Percentiles rank a stretch among this genome's conserved stretches.
Evolutionary conservation across 495 filamentous ascomycete species (phyloP).

Genomic region (Cetradonia linearis): DNA sequence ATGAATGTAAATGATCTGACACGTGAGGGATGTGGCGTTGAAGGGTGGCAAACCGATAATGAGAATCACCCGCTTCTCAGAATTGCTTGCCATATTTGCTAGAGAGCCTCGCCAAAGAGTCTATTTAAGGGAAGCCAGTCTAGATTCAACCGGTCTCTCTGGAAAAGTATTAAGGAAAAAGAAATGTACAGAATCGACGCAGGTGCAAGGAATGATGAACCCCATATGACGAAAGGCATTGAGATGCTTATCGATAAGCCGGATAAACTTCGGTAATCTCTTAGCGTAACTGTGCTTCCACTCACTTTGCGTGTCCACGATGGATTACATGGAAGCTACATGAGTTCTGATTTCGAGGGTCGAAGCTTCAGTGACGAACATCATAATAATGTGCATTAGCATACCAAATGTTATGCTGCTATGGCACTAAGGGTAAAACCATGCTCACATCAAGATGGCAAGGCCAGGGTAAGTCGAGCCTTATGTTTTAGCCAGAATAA

Average conservation of each 20-base stretch:
- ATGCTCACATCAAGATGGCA: constrained; percentile 18
- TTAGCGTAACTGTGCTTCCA: not conserved
- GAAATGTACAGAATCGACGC: no score
- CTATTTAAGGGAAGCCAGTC: constrained; percentile 1
- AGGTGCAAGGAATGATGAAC: not conserved
- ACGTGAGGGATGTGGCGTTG: not conserved
- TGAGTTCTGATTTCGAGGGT: not conserved
- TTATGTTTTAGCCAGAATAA: no score
- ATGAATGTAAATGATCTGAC: not conserved
- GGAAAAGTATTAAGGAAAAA: not conserved
- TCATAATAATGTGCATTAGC: not conserved
- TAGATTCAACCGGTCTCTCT: not conserved
- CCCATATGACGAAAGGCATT: not conserved
- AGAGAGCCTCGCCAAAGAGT: not conserved
- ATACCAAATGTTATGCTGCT: not conserved
- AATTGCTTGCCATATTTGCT: constrained; percentile 1
- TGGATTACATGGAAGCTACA: not conserved
- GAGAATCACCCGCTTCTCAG: constrained; percentile 51
- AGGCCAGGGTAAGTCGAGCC: not conserved
- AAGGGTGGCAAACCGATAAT: constrained; percentile 31
- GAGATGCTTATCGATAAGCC: not conserved
- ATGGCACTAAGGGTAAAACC: constrained; percentile 12
- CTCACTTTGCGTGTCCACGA: not conserved
- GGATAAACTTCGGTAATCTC: not conserved
- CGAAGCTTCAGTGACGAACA: not conserved